A percentile compares a stretch with the other conserved stretches of the same genome.
Evolutionary conservation across 768 basidiomycete species (phyloP).

Genomic region (Tulasnella sp.): DNA sequence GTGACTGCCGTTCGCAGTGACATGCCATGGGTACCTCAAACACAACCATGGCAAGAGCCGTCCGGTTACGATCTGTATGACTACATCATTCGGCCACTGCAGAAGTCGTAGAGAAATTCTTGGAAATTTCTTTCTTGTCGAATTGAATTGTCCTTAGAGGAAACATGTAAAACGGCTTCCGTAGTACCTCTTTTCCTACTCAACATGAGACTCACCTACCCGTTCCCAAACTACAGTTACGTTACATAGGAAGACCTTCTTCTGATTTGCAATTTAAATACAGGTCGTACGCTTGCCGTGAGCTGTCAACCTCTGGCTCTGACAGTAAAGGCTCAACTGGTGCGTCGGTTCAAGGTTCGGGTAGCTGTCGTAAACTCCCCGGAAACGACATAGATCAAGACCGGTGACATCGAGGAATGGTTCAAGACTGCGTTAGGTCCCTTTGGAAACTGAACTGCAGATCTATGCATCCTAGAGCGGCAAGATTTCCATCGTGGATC

Average conservation of each 20-base stretch:
- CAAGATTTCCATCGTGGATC: slow-evolving; percentile 85
- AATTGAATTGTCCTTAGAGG: too few relatives aligned
- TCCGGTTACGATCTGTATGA: too few relatives aligned
- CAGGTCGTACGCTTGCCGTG: neutral
- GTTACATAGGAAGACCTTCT: neutral
- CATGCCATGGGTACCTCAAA: too few relatives aligned
- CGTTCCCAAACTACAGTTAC: neutral
- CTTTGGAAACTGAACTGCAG: slow-evolving; percentile 18
- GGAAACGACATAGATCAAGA: slow-evolving; percentile 95
- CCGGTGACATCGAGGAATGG: slow-evolving; percentile 93
- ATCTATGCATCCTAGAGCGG: slow-evolving; percentile 62
- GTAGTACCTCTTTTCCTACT: too few relatives aligned
- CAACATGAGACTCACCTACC: too few relatives aligned
- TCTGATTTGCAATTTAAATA: neutral
- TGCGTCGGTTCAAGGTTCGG: neutral
- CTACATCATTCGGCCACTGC: too few relatives aligned
- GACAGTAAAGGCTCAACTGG: neutral
- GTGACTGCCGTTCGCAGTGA: too few relatives aligned
- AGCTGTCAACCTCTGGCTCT: neutral
- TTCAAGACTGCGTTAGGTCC: slow-evolving; percentile 71
- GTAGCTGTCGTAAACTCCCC: slow-evolving; percentile 51
- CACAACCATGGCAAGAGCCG: too few relatives aligned
- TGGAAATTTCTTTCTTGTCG: too few relatives aligned
- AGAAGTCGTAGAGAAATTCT: too few relatives aligned
- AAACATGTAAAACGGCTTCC: too few relatives aligned